A percentile compares a stretch with the other conserved stretches of the same genome.
phyloP scores from a whole-genome alignment of 1,139 yeast species.

The Blastobotrys buckinghamii region DNA sequence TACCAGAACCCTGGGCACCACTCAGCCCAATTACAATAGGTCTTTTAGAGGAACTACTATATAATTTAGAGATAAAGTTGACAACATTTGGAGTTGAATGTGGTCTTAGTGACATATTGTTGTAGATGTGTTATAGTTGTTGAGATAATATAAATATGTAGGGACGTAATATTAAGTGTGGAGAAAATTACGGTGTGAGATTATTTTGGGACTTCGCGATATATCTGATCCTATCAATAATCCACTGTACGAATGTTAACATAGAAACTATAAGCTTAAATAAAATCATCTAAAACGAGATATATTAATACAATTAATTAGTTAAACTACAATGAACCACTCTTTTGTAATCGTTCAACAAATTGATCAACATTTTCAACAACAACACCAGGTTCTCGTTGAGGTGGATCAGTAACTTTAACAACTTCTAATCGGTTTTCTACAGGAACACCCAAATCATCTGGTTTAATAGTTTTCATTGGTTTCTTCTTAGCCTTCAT shows the following conservation, averaged over 20 bases:
- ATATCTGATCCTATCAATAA: too few relatives aligned
- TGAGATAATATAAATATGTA: neutral
- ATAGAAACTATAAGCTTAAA: too few relatives aligned
- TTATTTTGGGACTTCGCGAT: too few relatives aligned
- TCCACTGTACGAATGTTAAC: too few relatives aligned
- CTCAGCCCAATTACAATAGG: constrained; percentile 66
- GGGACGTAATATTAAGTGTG: neutral
- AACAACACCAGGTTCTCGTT: constrained; percentile 73
- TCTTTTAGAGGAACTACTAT: neutral
- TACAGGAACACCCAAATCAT: constrained; percentile 66
- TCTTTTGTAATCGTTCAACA: constrained; percentile 67
- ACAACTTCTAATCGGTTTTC: constrained; percentile 61
- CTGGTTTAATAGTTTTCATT: constrained; percentile 59
- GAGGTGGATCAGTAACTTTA: constrained; percentile 79
- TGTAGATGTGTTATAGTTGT: neutral
- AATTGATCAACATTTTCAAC: constrained; percentile 80
- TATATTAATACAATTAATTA: neutral
- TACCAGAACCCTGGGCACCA: constrained; percentile 95
- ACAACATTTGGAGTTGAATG: constrained; percentile 12
- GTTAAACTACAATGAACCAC: constrained; percentile 29
- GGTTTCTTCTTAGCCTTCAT: constrained; percentile 99
- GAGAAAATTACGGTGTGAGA: too few relatives aligned
- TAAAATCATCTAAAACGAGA: too few relatives aligned
- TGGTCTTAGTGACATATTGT: constrained; percentile 3
- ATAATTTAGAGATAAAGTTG: constrained; percentile 6